Conservation (phyloP, 2,329 filamentous ascomycete species). For the Calonectria pteridis region DNA sequence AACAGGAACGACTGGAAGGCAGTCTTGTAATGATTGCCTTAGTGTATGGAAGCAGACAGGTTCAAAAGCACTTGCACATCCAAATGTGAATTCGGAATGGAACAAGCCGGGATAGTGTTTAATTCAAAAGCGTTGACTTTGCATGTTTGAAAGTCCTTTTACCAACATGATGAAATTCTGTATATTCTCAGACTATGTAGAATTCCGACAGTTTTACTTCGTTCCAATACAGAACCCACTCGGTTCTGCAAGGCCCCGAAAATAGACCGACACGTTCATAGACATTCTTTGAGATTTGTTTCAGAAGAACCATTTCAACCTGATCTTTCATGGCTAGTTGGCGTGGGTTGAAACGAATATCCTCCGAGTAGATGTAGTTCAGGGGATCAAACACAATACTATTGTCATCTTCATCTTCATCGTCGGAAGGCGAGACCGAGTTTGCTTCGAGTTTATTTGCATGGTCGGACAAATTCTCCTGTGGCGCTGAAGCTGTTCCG, state of each 20-base stretch:
- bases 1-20: conserved; percentile 10
- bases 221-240: neutral
- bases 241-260: neutral
- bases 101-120: neutral
- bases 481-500: neutral
- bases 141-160: neutral
- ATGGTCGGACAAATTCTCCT: neutral
- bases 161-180: neutral
- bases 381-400: neutral
- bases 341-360: neutral
- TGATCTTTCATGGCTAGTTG: neutral
- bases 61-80: neutral
- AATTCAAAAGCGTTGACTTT: neutral
- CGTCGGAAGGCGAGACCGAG: neutral
- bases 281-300: neutral
- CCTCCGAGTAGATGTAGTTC: neutral
- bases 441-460: neutral
- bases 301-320: neutral
- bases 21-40: neutral
- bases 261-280: neutral
- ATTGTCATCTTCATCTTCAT: neutral
- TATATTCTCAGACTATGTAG: neutral
- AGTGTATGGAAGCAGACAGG: neutral
- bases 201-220: neutral
- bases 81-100: neutral